Conservation (phyloP, 2,329 filamentous ascomycete species). For the Hyphodiscus sp. region DNA sequence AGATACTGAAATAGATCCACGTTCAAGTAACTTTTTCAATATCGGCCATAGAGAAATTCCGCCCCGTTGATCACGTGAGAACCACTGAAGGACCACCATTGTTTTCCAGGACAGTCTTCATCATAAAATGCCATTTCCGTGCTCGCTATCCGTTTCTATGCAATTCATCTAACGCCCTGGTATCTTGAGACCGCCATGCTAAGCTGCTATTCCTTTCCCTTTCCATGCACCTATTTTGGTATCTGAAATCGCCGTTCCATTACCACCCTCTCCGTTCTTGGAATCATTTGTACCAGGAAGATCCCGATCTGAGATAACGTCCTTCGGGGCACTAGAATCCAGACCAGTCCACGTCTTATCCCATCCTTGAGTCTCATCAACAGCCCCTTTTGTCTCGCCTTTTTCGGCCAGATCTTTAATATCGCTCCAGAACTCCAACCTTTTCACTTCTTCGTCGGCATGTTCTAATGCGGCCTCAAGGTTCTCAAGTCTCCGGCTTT, state of each 20-base stretch:
- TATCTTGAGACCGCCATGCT: slow-evolving; percentile 11
- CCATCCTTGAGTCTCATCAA: slow-evolving; percentile 27
- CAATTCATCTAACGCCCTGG: neutral
- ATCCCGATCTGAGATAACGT: slow-evolving; percentile 22
- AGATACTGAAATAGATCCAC: neutral
- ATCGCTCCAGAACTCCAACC: slow-evolving; percentile 83
- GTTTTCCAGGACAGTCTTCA: too few species aligned
- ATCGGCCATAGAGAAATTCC: neutral
- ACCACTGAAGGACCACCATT: too few species aligned
- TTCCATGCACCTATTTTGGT: neutral
- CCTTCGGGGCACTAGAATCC: slow-evolving; percentile 26
- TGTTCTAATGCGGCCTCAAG: slow-evolving; percentile 69
- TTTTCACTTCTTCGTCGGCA: slow-evolving; percentile 73
- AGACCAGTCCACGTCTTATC: slow-evolving; percentile 24
- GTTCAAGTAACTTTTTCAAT: neutral
- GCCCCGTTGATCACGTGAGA: neutral
- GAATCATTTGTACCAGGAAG: slow-evolving; percentile 15
- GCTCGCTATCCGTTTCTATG: neutral
- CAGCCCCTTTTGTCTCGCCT: slow-evolving; percentile 32
- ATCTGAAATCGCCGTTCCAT: slow-evolving; percentile 6
- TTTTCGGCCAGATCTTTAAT: slow-evolving; percentile 59
- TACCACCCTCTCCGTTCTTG: slow-evolving; percentile 13
- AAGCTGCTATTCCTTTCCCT: slow-evolving; percentile 13
- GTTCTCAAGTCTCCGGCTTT: slow-evolving; percentile 49
- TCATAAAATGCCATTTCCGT: neutral